Evolutionary conservation across 352 stramenopile species (phyloP), one percentile per base, ranked within the genome.

Genomic region (Pythium sukuiense): DNA sequence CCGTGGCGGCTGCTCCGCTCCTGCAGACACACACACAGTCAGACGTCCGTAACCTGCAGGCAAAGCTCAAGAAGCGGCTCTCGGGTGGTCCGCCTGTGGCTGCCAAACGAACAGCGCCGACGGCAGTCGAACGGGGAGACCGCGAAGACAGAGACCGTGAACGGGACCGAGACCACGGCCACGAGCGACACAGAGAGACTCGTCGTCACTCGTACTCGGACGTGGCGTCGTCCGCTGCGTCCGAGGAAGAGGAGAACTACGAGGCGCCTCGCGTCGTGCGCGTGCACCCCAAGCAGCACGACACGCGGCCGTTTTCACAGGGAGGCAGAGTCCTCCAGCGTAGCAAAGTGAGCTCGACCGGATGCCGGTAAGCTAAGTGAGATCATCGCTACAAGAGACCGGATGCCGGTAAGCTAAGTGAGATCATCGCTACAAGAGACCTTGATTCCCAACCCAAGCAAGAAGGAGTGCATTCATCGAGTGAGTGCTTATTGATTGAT

Each of bases 201-300:
- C 71, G 78, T 30, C 74, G 78, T 12, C 75, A 84, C 60, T 84
- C 76, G 16, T 73, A 67, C 37, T 83, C 70, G 3, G 77, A 86
- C n/a, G 49, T 54, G 26, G 55, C 60, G 0, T 39, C 60, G 0
- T 39, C 63, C 24, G 14, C 46, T 26, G n/a, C 59, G 20, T 2
- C 53, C 24, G 16, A 61, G 54, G 43, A 71, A 58, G 45, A 32
- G n/a, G 45, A 53, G 45, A 6, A 14, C 20, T 70, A 74, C 33
- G 67, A 76, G 3, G 55, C 59, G 11, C 83, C 83, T 3, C 79
- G 83, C 7, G 67, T 91, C 14, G 67, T 80, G 20, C 70, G 71
- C 16, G 74, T 87, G 30, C 83, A 91, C 39, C 71, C 76, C n/a
- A 91, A 89, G 67, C 83, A 91, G 67, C 73, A 76, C 59, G 80